These are phyloP conservation scores for Hypoxylon subgilvum DNA, from an alignment of 495 filamentous ascomycete genomes.

Conservation along the genomic window DNA sequence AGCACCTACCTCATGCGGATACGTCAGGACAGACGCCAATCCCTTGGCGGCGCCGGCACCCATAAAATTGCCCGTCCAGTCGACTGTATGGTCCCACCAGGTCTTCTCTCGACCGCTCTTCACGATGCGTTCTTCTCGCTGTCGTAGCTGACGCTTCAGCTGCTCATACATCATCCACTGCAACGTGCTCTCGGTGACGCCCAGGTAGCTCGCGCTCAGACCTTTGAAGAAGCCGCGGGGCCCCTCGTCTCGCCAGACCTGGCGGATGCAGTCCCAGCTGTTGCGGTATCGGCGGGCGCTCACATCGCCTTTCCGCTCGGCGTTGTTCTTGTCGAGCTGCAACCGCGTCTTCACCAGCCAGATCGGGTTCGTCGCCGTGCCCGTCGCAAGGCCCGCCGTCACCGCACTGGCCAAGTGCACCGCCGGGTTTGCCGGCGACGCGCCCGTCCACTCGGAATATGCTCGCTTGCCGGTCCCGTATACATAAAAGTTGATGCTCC, in stretches of 20 bases:
- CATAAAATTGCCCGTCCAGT: conserved; percentile 72
- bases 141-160: conserved; percentile 70
- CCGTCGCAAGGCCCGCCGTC: conserved; percentile 76
- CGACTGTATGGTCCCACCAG: conserved; percentile 67
- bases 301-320: conserved; percentile 56
- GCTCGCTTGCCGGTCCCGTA: conserved; percentile 88
- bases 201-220: conserved; percentile 84
- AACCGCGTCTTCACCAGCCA: conserved; percentile 91
- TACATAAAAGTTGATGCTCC: conserved; percentile 85
- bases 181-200: conserved; percentile 81
- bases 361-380: conserved; percentile 88
- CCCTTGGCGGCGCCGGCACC: conserved; percentile 84
- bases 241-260: conserved; percentile 79
- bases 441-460: conserved; percentile 68
- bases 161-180: conserved; percentile 90
- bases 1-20: conserved; percentile 80
- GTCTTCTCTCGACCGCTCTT: conserved; percentile 61
- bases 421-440: conserved; percentile 68
- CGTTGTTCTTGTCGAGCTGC: conserved; percentile 78
- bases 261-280: conserved; percentile 77
- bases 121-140: conserved; percentile 61
- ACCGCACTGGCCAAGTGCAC: conserved; percentile 77
- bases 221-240: conserved; percentile 81
- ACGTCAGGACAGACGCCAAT: conserved; percentile 77
- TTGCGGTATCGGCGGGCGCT: conserved; percentile 74